phyloP scores from a whole-genome alignment of 345 rosid species.

The Lenwebbia sp. region DNA sequence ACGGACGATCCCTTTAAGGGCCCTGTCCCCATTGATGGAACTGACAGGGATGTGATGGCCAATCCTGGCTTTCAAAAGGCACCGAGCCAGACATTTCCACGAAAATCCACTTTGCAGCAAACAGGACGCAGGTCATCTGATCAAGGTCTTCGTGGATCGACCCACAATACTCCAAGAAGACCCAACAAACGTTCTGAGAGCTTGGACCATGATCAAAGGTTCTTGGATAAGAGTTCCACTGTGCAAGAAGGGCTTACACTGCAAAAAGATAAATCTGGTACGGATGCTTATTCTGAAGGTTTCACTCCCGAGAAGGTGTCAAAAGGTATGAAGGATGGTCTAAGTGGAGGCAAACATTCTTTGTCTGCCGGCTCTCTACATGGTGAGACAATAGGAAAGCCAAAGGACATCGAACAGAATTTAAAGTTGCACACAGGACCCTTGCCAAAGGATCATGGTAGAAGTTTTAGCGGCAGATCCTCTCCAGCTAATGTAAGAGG shows the following conservation, averaged over 20 bases:
- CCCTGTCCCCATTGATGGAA: constrained; percentile 25
- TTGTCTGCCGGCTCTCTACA: constrained; percentile 29
- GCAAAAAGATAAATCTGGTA: constrained; percentile 33
- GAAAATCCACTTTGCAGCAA: constrained; percentile 35
- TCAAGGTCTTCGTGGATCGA: constrained; percentile 21
- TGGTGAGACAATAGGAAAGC: constrained; percentile 39
- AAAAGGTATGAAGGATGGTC: constrained; percentile 50
- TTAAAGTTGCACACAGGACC: constrained; percentile 27
- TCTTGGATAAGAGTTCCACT: constrained; percentile 25
- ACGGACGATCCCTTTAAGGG: constrained; percentile 22
- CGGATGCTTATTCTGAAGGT: constrained; percentile 46
- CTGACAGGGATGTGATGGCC: constrained; percentile 24
- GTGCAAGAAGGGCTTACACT: constrained; percentile 26
- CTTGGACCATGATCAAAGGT: constrained; percentile 31
- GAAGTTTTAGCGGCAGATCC: constrained; percentile 16
- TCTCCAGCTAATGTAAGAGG: constrained; percentile 37
- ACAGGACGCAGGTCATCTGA: constrained; percentile 28
- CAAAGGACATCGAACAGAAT: constrained; percentile 36
- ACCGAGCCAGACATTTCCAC: constrained; percentile 23
- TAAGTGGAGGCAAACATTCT: constrained; percentile 36
- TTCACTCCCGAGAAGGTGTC: constrained; percentile 30
- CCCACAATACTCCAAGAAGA: constrained; percentile 33
- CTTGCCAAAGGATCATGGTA: constrained; percentile 37
- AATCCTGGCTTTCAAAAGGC: constrained; percentile 29
- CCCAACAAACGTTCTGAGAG: constrained; percentile 30